Evolutionary conservation across 768 basidiomycete species (phyloP).

Genomic region (Naganishia kalamii): DNA sequence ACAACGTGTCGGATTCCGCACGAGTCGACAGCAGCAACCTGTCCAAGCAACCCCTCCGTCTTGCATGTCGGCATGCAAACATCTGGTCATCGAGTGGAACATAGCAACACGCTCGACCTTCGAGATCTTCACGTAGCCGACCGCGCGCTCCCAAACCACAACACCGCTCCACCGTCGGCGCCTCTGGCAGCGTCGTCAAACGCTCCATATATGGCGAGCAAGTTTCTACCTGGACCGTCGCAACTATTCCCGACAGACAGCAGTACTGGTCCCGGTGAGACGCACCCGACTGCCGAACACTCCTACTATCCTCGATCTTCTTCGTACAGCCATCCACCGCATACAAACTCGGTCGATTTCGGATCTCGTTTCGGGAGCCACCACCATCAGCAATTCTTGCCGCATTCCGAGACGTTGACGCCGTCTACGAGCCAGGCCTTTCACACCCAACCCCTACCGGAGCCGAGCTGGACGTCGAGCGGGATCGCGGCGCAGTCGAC

Average conservation of each 20-base stretch:
- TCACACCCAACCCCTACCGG: constrained; percentile 4
- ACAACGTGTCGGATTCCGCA: no score
- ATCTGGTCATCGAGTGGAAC: constrained; percentile 12
- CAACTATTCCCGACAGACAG: neutral
- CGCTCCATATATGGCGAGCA: neutral
- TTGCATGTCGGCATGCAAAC: constrained; percentile 18
- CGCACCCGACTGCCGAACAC: neutral
- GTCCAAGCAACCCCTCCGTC: neutral
- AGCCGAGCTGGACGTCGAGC: neutral
- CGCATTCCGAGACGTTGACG: neutral
- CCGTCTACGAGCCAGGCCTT: neutral
- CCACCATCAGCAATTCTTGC: neutral
- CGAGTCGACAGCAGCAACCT: no score
- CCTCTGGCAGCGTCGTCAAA: neutral
- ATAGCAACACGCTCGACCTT: constrained; percentile 13
- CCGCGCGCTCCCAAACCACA: neutral
- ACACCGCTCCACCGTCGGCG: neutral
- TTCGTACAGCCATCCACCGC: neutral
- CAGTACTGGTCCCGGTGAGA: neutral
- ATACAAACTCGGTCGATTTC: neutral
- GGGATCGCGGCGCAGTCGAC: neutral
- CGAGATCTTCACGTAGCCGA: constrained; percentile 35
- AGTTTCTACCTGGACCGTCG: constrained; percentile 13
- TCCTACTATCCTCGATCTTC: neutral
- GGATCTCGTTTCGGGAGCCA: neutral